These are phyloP conservation scores for Plantago ovata DNA, from an alignment of 257 asterid species.

Conservation along the genomic window DNA sequence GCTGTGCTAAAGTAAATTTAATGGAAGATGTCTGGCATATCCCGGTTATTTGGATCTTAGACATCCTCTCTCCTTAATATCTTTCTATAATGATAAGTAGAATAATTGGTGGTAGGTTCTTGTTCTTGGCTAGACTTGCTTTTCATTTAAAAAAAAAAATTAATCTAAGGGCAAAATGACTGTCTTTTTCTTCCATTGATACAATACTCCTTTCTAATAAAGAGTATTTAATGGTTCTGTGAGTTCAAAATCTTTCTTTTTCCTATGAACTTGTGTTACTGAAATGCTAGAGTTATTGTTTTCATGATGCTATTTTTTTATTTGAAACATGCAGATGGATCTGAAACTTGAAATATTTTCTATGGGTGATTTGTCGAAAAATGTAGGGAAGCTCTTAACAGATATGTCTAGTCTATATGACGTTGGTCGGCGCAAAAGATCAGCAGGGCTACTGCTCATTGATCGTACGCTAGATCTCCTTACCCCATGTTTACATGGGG, in stretches of 20 bases:
- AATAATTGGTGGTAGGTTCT: not conserved
- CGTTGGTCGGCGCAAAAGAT: conserved; percentile 88
- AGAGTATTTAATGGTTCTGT: not conserved
- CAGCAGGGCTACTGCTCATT: conserved; percentile 81
- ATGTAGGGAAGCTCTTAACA: conserved; percentile 85
- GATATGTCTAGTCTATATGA: conserved; percentile 99
- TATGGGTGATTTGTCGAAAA: conserved; percentile 86
- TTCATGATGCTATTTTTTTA: conserved; percentile 22
- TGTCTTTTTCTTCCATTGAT: not conserved
- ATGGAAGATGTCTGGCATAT: not conserved
- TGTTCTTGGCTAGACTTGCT: conserved; percentile 7
- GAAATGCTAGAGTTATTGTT: not conserved
- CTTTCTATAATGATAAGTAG: not conserved
- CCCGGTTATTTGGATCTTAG: no score
- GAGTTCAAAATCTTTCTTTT: conserved; percentile 5
- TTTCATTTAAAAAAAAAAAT: no score
- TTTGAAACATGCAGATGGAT: conserved; percentile 83
- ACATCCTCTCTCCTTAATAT: no score
- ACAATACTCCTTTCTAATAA: not conserved
- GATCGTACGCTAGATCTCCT: conserved; percentile 99
- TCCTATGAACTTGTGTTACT: conserved; percentile 6
- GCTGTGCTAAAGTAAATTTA: conserved; percentile 6
- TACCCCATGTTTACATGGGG: conserved; percentile 97
- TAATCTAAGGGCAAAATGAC: not conserved
- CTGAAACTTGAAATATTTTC: conserved; percentile 96